These are phyloP conservation scores for Powellomyces hirtus DNA, from an alignment of 192 early-diverging fungal genomes.

Conservation along the genomic window DNA sequence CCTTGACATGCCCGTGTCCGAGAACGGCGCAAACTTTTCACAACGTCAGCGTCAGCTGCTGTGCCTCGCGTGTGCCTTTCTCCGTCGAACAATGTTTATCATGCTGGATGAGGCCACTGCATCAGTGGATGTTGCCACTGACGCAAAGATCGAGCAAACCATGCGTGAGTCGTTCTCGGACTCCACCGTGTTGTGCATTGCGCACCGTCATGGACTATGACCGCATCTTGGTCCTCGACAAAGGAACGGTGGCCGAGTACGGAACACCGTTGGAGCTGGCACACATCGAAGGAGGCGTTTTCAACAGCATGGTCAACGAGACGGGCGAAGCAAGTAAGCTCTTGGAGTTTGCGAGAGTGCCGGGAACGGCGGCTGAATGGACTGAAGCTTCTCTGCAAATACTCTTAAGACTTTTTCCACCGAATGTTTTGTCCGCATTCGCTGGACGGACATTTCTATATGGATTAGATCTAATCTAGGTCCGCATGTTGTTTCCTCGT, in stretches of 20 bases:
- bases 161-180: slow-evolving; percentile 71
- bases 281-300: slow-evolving; percentile 47
- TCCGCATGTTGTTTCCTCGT: too few species aligned
- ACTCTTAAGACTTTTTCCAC: too few species aligned
- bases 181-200: slow-evolving; percentile 79
- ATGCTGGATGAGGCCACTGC: slow-evolving; percentile 89
- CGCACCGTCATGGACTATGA: slow-evolving; percentile 77
- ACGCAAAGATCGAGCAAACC: slow-evolving; percentile 71
- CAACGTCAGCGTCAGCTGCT: not conserved
- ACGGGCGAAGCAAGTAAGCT: slow-evolving; percentile 77
- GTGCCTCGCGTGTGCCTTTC: slow-evolving; percentile 21
- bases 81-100: slow-evolving; percentile 66
- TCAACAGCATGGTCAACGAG: slow-evolving; percentile 76
- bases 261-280: slow-evolving; percentile 65
- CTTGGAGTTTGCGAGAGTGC: slow-evolving; percentile 47
- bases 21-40: not conserved
- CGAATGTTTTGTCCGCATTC: too few species aligned
- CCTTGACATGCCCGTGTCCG: not conserved
- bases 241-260: slow-evolving; percentile 62
- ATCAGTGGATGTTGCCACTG: slow-evolving; percentile 63
- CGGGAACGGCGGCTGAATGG: not conserved
- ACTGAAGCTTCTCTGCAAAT: too few species aligned
- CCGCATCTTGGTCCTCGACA: slow-evolving; percentile 71
- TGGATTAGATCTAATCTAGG: too few species aligned
- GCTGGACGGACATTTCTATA: too few species aligned